Base-by-base conservation (phyloP, 2,329 filamentous ascomycete genomes). In the Colletotrichum sp. region DNA sequence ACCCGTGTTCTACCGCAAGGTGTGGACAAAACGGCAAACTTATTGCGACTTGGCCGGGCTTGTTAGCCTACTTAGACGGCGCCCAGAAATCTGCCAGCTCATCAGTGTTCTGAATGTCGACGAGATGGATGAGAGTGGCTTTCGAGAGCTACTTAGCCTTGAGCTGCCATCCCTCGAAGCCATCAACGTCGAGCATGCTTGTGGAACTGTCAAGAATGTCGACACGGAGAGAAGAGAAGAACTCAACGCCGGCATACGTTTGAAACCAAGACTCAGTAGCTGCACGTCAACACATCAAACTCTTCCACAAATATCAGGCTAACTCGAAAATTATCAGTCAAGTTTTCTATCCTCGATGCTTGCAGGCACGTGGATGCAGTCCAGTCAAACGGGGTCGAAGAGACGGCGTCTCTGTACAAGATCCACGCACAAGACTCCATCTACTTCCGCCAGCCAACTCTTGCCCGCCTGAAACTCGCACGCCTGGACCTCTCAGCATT, bases 1-100 rank as follows among this genome's bases (percentile, higher is more conserved):
- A 21, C 43, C 9, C n/a, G 43, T 48, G 10, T 21, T 48, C 43
- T 48, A 48, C 0, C 43, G 43, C 43, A 48, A 0, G 0, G 43
- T 48, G 0, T 48, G 43, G 43, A 48, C 43, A 2, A 48, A 4
- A 21, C n/a, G 6, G n/a, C n/a, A 21, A 0, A 48, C 43, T 7
- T 21, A 0, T 48, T 48, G 43, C 43, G 43, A 48, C 0, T 0
- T 21, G 0, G 43, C 0, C 0, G 43, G 43, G 6, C n/a, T 48
- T 21, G 43, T 21, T 0, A 13, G 10, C 43, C 43, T 48, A 0
- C 43, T 48, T 0, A 48, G 43, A 48, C 43, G 43, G 18, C 43
- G 10, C 0, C 43, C 43, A 0, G 43, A 48, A 0, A 21, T 48
- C 6, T 48, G 43, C n/a, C 43, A 48, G 9, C 0, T 48, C 43